Evolutionary conservation across 768 basidiomycete genomes (phyloP).

Genomic region (Russula vinacea): DNA sequence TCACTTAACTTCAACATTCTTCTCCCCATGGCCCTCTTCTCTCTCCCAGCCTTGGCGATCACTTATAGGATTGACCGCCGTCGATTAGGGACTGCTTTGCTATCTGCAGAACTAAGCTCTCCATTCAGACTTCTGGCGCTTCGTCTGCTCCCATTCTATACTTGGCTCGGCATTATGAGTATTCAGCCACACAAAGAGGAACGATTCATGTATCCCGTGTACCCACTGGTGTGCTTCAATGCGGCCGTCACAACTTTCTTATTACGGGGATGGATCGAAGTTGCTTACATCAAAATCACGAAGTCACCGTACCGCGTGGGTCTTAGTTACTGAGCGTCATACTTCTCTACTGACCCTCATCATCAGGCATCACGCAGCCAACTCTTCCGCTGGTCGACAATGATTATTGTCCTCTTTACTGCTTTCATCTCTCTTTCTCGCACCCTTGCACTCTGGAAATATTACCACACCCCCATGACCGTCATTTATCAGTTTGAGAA

Average conservation of each 20-base stretch:
- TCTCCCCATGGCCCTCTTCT: conserved; percentile 72
- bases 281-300: conserved; percentile 66
- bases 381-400: conserved; percentile 74
- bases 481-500: conserved; percentile 68
- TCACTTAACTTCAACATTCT: conserved; percentile 92
- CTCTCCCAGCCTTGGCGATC: conserved; percentile 72
- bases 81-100: conserved; percentile 58
- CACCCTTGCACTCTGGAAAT: conserved; percentile 75
- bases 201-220: conserved; percentile 96
- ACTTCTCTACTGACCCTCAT: conserved; percentile 10
- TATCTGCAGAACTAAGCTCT: conserved; percentile 61
- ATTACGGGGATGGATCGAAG: conserved; percentile 83
- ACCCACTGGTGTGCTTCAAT: conserved; percentile 90
- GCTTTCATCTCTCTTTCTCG: conserved; percentile 73
- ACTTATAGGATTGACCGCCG: conserved; percentile 74
- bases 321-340: conserved; percentile 11
- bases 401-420: conserved; percentile 62
- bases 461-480: conserved; percentile 88
- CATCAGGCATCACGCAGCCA: conserved; percentile 69
- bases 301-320: conserved; percentile 82
- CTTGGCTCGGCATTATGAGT: conserved; percentile 83
- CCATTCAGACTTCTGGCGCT: conserved; percentile 75
- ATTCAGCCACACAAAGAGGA: conserved; percentile 95
- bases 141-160: conserved; percentile 81
- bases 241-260: conserved; percentile 88